Evolutionary conservation across 768 basidiomycete genomes (phyloP), one percentile per base, ranked within the genome.

Genomic region (Flagelloscypha sp.): DNA sequence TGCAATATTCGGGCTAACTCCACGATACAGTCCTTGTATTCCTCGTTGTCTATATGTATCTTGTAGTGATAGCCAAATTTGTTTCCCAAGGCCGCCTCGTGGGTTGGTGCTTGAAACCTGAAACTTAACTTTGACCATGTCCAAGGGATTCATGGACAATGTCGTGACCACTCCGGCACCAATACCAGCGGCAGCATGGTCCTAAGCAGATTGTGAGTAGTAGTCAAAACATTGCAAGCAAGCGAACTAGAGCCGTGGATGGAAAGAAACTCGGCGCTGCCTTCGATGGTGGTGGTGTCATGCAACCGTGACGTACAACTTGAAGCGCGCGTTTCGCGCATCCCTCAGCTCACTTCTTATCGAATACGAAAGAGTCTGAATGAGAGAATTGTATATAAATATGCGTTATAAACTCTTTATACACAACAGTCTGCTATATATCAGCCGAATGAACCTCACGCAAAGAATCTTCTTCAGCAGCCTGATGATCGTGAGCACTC

Each of bases 71-170:
- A 58, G 48, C 73, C 82, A 90, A 43, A 98, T 90, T 38, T 82
- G 76, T 41, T 63, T 72, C 21, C 84, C 79, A 22, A 82, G 53
- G 20, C 75, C 75, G 11, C 72, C 78, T 25, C 66, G 58, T 1
- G 72, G 74, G 22, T 66, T 70, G 20, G 68, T 59, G 0, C 84
- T 93, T 15, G 81, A 76, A 5, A 95, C 86, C 59, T 98, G 95
- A 35, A 90, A 77, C 53, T 89, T 84, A 54, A 95, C 72, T 63
- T 98, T 98, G 58, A 99, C 70, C 8, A 98, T 72, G 60, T 99
- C 95, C 22, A 99, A 71, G 6, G 95, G 95, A 56, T 98, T 92
- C 88, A 98, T 93, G 59, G 87, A 87, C 20, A 97, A 67, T 31
- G 92, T 90, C 23, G 89, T 86, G 49, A 83, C 80, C 46, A 88